Conservation (phyloP, 2,329 filamentous ascomycete species). For the Blumeriella jaapii region DNA sequence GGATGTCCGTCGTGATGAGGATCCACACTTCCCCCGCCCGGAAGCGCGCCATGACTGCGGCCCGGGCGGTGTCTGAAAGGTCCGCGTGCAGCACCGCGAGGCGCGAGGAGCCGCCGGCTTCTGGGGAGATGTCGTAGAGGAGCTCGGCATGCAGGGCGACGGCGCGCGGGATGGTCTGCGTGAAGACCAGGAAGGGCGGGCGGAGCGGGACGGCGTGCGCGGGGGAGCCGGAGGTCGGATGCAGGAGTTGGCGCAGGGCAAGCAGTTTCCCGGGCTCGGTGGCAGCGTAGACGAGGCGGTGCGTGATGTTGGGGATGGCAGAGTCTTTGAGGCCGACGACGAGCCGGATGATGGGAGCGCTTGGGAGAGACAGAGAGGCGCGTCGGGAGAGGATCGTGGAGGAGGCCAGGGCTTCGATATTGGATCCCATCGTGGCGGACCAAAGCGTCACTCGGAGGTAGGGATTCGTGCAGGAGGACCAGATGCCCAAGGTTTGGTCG, state of each 20-base stretch:
- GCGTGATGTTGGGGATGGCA: conserved; percentile 81
- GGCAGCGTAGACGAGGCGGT: conserved; percentile 82
- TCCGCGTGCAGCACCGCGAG: conserved; percentile 87
- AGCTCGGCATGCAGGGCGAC: conserved; percentile 80
- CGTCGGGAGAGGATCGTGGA: conserved; percentile 51
- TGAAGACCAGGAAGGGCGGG: conserved; percentile 89
- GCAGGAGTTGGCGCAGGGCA: conserved; percentile 78
- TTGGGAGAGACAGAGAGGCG: conserved; percentile 27
- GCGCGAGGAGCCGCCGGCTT: conserved; percentile 72
- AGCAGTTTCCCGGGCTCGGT: conserved; percentile 91
- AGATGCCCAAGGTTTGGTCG: conserved; percentile 76
- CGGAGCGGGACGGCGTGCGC: conserved; percentile 41
- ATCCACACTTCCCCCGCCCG: conserved; percentile 91
- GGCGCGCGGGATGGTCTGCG: conserved; percentile 87
- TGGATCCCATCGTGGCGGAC: conserved; percentile 96
- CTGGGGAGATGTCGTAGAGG: conserved; percentile 83
- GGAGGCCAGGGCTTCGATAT: conserved; percentile 68
- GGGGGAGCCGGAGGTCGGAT: conserved; percentile 53
- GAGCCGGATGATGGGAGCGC: conserved; percentile 55
- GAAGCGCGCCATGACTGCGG: conserved; percentile 79
- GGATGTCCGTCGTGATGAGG: conserved; percentile 86
- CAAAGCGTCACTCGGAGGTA: conserved; percentile 70
- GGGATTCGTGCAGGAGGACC: conserved; percentile 63
- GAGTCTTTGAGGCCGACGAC: conserved; percentile 97
- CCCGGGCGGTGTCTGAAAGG: conserved; percentile 63